These are phyloP conservation scores for Fallopia convolvulus DNA, from an alignment of 148 eudicot species.

Conservation along the genomic window DNA sequence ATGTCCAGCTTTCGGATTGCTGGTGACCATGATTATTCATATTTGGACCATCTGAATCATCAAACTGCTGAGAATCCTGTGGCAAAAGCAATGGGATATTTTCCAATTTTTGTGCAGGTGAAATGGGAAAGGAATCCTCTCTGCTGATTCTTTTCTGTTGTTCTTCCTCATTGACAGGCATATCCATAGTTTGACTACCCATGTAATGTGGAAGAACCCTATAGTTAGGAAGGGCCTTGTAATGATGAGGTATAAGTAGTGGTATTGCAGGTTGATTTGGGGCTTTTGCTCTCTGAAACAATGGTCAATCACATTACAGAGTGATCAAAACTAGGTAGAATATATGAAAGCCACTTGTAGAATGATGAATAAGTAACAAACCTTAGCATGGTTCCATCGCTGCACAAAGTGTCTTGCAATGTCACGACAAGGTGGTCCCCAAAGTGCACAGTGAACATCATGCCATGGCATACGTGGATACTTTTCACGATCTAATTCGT, in stretches of 20 bases:
- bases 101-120: constrained; percentile 56
- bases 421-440: constrained; percentile 99
- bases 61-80: constrained; percentile 52
- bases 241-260: constrained; percentile 86
- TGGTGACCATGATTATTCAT: constrained; percentile 23
- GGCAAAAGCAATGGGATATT: constrained; percentile 73
- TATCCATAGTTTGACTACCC: constrained; percentile 42
- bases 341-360: not conserved
- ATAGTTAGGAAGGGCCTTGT: constrained; percentile 87
- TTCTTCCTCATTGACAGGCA: constrained; percentile 20
- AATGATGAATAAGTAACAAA: constrained; percentile 15
- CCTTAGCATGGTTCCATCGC: constrained; percentile 99
- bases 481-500: constrained; percentile 71
- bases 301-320: constrained; percentile 13
- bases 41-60: constrained; percentile 31
- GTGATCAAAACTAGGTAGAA: not conserved
- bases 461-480: constrained; percentile 99
- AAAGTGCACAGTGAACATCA: constrained; percentile 97
- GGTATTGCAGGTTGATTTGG: constrained; percentile 90
- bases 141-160: constrained; percentile 26
- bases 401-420: constrained; percentile 97
- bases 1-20: constrained; percentile 29
- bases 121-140: constrained; percentile 43
- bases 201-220: constrained; percentile 94
- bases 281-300: constrained; percentile 86